Percentiles rank a stretch among this genome's conserved stretches.
Conservation (phyloP, 441 rosid genomes). For the Capsella rubella region DNA sequence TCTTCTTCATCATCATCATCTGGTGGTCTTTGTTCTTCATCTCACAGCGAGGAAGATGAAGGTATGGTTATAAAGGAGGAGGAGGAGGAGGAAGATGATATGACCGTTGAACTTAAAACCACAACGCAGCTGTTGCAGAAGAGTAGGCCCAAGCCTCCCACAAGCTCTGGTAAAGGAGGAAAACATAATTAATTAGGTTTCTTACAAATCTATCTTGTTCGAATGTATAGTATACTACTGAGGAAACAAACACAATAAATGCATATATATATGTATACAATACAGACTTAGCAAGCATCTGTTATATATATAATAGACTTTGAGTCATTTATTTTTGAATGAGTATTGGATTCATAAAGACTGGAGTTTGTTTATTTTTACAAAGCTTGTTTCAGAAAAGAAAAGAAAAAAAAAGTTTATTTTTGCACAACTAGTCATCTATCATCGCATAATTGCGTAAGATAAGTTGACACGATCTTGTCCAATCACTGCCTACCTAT, state of each 20-base stretch:
- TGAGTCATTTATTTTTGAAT: neutral
- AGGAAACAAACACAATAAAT: neutral
- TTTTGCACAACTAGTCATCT: no score
- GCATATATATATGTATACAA: neutral
- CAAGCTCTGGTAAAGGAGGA: slow-evolving; percentile 40
- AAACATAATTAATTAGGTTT: neutral
- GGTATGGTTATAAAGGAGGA: slow-evolving; percentile 9
- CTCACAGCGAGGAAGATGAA: slow-evolving; percentile 29
- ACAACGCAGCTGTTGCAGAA: neutral
- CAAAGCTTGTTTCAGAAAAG: no score
- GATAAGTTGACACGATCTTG: no score
- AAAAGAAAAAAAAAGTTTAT: no score
- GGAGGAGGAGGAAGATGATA: slow-evolving; percentile 32
- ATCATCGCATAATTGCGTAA: neutral
- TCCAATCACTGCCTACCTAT: neutral
- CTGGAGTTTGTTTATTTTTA: neutral
- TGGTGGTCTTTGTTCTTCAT: slow-evolving; percentile 16
- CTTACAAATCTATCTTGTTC: no score
- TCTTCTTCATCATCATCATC: slow-evolving; percentile 9
- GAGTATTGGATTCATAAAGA: neutral
- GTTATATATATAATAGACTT: neutral
- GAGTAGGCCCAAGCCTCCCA: neutral
- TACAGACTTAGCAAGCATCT: neutral
- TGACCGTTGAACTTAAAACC: slow-evolving; percentile 9
- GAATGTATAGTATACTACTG: neutral